Base-by-base conservation (phyloP, 345 rosid genomes). In the Linum usitatissimum region DNA sequence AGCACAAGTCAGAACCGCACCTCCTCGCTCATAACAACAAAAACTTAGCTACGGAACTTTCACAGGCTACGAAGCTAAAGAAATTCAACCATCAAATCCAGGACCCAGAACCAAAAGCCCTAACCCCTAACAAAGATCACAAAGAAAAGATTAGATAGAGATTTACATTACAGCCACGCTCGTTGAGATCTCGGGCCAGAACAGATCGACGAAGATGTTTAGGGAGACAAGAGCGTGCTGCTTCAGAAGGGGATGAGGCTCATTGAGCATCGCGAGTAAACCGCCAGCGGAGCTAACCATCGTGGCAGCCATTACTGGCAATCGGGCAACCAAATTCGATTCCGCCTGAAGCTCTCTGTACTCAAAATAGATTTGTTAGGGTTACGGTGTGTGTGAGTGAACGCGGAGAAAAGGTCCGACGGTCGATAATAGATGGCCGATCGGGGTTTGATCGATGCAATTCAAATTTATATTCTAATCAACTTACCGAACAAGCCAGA, bases 131-230 rank as follows among this genome's bases (percentile, higher is more conserved):
- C 54, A 31, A 6, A 30, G 55, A n/a, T 17, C 38, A 53, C 23
- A 15, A 59, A 65, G n/a, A 45, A 6, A 2, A 5, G 9, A 58
- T 28, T 34, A 58, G 53, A 53, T 14, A 57, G 6, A 39, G 34
- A 19, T 23, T 61, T 84, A 94, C 99, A 94, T 90, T 54, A 88
- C 81, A 19, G 99, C 92, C 19, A 94, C 95, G 76, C 95, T 90
- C 49, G 99, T 94, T 54, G 99, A 94, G 80, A 94, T 94, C 91
- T 94, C 99, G 0, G 97, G 99, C 97, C 99, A 94, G 80, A 84
- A 88, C 62, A 63, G 90, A 73, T 94, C 96, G 10, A 94, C 97
- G 53, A 78, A 85, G 75, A 77, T 83, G 66, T 88, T 94, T 74
- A 94, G 96, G 75, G 85, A 79, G 23, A 77, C 73, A 68, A 94